phyloP scores from a whole-genome alignment of 1,284 basidiomycete species.

The Trichosporon inkin region DNA sequence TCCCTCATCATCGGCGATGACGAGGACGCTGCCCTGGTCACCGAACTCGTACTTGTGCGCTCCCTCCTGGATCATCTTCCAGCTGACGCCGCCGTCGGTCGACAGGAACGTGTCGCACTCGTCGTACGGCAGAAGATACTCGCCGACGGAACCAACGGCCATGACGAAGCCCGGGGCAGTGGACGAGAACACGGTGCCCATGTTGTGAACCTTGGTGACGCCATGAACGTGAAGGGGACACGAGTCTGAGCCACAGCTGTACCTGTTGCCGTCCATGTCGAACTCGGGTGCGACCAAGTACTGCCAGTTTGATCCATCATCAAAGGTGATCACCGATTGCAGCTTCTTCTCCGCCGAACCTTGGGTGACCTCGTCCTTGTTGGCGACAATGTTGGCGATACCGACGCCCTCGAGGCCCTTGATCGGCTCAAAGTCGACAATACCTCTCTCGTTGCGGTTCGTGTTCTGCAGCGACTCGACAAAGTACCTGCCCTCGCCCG shows the following conservation, averaged over 20 bases:
- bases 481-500: constrained; percentile 91
- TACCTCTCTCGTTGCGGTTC: constrained; percentile 79
- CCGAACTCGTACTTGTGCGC: constrained; percentile 96
- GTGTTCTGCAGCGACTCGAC: constrained; percentile 87
- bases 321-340: constrained; percentile 77
- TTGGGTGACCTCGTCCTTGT: constrained; percentile 73
- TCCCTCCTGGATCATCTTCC: constrained; percentile 70
- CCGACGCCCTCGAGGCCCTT: constrained; percentile 92
- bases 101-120: constrained; percentile 92
- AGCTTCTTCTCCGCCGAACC: constrained; percentile 63
- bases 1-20: constrained; percentile 83
- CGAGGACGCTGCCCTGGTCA: constrained; percentile 75
- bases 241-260: constrained; percentile 51
- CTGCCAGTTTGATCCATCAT: constrained; percentile 83
- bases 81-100: constrained; percentile 80
- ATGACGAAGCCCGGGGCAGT: constrained; percentile 90
- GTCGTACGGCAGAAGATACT: constrained; percentile 65
- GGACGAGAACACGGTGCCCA: constrained; percentile 87
- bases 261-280: constrained; percentile 49
- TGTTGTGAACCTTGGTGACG: constrained; percentile 85
- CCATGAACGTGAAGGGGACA: constrained; percentile 91
- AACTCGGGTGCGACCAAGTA: constrained; percentile 68
- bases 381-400: constrained; percentile 79
- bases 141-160: constrained; percentile 86
- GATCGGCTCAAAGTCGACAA: constrained; percentile 88